Percentiles rank a stretch among this genome's conserved stretches.
phyloP scores from a whole-genome alignment of 139 green algal genomes.

The Edaphochlamys debaryana region DNA sequence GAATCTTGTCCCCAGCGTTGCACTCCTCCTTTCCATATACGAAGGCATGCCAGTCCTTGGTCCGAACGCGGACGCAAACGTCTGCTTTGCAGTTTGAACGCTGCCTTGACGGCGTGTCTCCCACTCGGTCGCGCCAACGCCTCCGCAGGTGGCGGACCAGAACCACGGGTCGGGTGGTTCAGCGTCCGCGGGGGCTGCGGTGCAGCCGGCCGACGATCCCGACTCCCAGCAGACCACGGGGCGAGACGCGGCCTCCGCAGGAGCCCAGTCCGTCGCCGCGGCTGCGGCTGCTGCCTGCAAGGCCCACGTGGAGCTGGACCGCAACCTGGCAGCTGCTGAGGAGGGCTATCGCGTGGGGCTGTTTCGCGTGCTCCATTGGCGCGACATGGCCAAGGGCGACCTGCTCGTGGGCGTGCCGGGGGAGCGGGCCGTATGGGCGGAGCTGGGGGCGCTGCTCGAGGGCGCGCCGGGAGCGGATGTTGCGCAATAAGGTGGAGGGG shows the following conservation, averaged over 20 bases:
- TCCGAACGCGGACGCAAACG: no score
- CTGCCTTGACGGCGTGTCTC: no score
- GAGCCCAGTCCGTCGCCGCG: background rate
- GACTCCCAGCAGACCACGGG: no score
- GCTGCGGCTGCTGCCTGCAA: conserved; percentile 37
- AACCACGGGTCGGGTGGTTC: conserved; percentile 7
- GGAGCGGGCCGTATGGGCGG: conserved; percentile 2
- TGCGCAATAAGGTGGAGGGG: no score
- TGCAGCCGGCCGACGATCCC: background rate
- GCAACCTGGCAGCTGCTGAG: conserved; percentile 54
- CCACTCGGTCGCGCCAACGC: no score
- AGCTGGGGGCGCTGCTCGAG: background rate
- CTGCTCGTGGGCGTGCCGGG: conserved; percentile 63
- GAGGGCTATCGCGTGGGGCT: conserved; percentile 48
- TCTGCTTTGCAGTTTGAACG: no score
- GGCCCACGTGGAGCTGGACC: conserved; percentile 67
- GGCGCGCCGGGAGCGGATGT: no score
- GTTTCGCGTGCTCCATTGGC: conserved; percentile 51
- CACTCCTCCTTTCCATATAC: no score
- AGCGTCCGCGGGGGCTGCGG: no score
- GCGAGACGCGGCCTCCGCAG: no score
- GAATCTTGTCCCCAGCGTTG: no score
- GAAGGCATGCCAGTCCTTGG: no score
- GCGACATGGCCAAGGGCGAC: conserved; percentile 67
- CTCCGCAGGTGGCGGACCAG: conserved; percentile 32